Base-by-base conservation (phyloP, 257 asterid genomes). In the Rubia yunnanensis region DNA sequence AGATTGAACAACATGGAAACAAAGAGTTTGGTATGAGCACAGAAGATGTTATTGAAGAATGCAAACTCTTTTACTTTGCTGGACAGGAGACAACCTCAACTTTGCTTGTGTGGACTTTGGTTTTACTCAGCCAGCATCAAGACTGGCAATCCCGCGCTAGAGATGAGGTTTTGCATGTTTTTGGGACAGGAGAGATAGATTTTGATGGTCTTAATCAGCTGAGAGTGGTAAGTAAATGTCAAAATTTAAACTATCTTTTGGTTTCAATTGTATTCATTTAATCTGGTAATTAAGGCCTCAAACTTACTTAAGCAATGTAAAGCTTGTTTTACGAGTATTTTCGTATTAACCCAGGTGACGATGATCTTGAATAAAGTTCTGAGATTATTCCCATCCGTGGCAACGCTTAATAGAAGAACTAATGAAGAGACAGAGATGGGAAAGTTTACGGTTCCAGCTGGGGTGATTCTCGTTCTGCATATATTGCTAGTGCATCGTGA, bases 1-100 rank as follows among this genome's bases (percentile, higher is more conserved):
- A 70, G 65, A 70, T 65, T 17, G 67, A 60, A 26, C 38, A 70
- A 53, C 66, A 60, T 31, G 67, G 73, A 10, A 71, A 58, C 32
- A 55, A 61, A 13, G 60, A 60, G 3, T 75, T 41, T 10, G 76
- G 69, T 7, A 41, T 75, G 74, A 69, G 63, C 54, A 65, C 71
- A 2, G 17, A 35, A 3, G 73, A 70, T 49, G 64, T 75, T 4
- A 65, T 75, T 18, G 66, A 60, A 60, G 72, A 75, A 20, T 75
- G 75, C 79, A 75, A 60, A 28, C 31, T 75, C 22, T 75, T 75
- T 50, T 70, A 65, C 32, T 26, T 70, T 66, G 76, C 72, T 49
- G 75, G 78, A 27, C 78, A 74, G 38, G 71, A 74, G 14, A 68
- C 73, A 5, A 74, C 71, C n/a, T 68, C 78, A 17, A 63, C 46